Conservation (phyloP, 805 yeast genomes). For the Nematodospora valgi region DNA sequence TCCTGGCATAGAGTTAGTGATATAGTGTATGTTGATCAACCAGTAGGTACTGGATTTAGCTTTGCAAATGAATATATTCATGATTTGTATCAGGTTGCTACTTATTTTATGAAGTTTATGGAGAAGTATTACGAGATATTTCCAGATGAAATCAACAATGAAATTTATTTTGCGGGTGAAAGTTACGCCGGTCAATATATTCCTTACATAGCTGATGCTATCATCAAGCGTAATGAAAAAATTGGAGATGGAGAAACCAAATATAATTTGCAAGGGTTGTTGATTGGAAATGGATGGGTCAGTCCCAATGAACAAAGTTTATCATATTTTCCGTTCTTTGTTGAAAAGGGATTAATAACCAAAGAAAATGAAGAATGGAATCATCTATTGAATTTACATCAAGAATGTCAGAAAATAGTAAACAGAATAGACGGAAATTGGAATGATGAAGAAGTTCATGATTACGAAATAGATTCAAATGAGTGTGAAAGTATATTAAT, state of each 20-base stretch:
- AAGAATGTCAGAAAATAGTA: conserved; percentile 56
- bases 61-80: conserved; percentile 51
- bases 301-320: conserved; percentile 84
- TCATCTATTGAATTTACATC: conserved; percentile 47
- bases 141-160: conserved; percentile 64
- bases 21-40: conserved; percentile 87
- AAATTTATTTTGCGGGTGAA: conserved; percentile 85
- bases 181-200: conserved; percentile 97
- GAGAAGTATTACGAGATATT: conserved; percentile 63
- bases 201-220: conserved; percentile 74
- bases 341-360: conserved; percentile 54
- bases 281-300: conserved; percentile 94
- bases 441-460: conserved; percentile 15
- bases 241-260: conserved; percentile 11
- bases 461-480: conserved; percentile 21
- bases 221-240: conserved; percentile 44
- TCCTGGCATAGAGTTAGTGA: conserved; percentile 83
- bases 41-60: conserved; percentile 91
- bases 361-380: conserved; percentile 36
- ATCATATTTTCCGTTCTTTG: conserved; percentile 70
- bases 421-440: conserved; percentile 19
- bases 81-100: conserved; percentile 56
- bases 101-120: conserved; percentile 63
- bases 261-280: conserved; percentile 56
- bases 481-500: conserved; percentile 50